Percentiles rank a stretch among this genome's conserved stretches.
phyloP scores from a whole-genome alignment of 352 stramenopile species.

The Phytophthora citrophthora region DNA sequence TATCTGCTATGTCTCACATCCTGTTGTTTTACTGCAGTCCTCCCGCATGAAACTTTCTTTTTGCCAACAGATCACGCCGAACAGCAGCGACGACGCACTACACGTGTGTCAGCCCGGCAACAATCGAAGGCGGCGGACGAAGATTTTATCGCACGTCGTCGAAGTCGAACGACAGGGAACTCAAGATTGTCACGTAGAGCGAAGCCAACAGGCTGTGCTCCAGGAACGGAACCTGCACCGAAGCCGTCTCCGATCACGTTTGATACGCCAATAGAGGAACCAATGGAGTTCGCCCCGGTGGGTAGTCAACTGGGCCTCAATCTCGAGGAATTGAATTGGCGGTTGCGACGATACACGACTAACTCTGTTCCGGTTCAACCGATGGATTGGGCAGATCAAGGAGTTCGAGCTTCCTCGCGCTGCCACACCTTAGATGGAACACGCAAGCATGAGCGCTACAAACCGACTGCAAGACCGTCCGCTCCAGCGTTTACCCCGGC shows the following conservation, averaged over 20 bases:
- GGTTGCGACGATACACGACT: constrained; percentile 39
- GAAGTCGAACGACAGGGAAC: constrained; percentile 33
- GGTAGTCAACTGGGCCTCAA: constrained; percentile 34
- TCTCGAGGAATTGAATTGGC: constrained; percentile 46
- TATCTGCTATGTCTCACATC: constrained; percentile 14
- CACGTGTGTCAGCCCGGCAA: constrained; percentile 17
- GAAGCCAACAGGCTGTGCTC: constrained; percentile 20
- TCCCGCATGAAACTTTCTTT: constrained; percentile 30
- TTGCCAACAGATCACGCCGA: constrained; percentile 28
- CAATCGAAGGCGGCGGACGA: constrained; percentile 9
- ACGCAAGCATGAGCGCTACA: constrained; percentile 18
- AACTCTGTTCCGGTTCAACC: constrained; percentile 37
- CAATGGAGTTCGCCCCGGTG: constrained; percentile 24
- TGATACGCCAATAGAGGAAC: constrained; percentile 3
- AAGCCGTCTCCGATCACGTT: constrained; percentile 21
- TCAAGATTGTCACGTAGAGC: constrained; percentile 32
- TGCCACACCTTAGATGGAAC: constrained; percentile 22
- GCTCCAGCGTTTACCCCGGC: constrained; percentile 5
- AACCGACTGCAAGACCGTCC: constrained; percentile 1
- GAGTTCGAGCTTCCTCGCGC: constrained; percentile 10
- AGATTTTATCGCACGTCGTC: constrained; percentile 19
- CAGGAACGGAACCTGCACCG: background rate
- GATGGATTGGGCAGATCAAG: constrained; percentile 24
- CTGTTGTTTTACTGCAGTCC: constrained; percentile 14
- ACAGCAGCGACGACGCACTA: constrained; percentile 26